Percentiles rank a stretch among this genome's conserved stretches.
phyloP scores from a whole-genome alignment of 768 basidiomycete species.

The Lactarius hengduanensis region DNA sequence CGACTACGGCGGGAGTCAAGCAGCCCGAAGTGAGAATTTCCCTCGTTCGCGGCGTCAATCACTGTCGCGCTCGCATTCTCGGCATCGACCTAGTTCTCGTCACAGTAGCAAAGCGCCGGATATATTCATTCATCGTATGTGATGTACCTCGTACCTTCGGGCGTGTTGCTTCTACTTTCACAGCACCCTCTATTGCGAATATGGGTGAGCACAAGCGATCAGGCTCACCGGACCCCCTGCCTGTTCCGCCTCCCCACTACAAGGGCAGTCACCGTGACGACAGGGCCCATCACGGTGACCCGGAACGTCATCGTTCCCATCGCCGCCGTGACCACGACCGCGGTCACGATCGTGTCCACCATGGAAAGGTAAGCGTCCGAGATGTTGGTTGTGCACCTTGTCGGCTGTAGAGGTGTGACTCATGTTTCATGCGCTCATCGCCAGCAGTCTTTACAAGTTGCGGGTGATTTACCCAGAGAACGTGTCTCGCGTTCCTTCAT shows the following conservation, averaged over 20 bases:
- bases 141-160: neutral
- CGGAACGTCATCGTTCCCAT: constrained; percentile 20
- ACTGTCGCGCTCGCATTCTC: constrained; percentile 13
- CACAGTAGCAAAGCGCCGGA: constrained; percentile 23
- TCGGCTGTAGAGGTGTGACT: neutral
- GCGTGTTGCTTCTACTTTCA: neutral
- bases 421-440: neutral
- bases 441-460: neutral
- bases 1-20: constrained; percentile 21
- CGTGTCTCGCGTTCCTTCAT: constrained; percentile 3
- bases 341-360: constrained; percentile 1
- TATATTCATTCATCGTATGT: constrained; percentile 22
- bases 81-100: constrained; percentile 16
- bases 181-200: constrained; percentile 21
- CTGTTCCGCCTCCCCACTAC: constrained; percentile 17
- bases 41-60: constrained; percentile 1
- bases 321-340: constrained; percentile 17
- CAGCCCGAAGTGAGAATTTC: constrained; percentile 14
- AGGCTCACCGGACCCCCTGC: constrained; percentile 22
- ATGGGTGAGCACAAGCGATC: constrained; percentile 11
- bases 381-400: neutral
- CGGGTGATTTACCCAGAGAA: neutral
- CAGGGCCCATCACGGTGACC: neutral
- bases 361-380: constrained; percentile 15
- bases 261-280: constrained; percentile 16